Conservation (phyloP, 1,284 basidiomycete genomes). For the Pholiota adiposa region DNA sequence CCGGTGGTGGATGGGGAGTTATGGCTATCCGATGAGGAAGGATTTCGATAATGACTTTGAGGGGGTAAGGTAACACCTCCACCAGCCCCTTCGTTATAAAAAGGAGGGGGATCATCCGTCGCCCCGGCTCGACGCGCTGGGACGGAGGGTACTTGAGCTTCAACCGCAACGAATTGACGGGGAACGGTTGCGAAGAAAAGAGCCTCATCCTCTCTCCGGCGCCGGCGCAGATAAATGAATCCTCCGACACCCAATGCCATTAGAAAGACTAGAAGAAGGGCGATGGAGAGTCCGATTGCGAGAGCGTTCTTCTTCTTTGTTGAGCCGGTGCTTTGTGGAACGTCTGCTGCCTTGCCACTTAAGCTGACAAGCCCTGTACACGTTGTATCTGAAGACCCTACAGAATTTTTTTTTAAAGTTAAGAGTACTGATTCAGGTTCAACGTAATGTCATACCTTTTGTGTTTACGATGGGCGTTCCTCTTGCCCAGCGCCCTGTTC, state of each 20-base stretch:
- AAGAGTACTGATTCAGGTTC: neutral
- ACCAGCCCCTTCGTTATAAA: neutral
- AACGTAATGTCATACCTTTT: slow-evolving; percentile 20
- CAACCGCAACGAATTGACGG: slow-evolving; percentile 18
- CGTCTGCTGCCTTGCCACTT: slow-evolving; percentile 22
- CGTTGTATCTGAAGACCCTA: slow-evolving; percentile 28
- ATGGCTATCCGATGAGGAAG: neutral
- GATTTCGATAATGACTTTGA: neutral
- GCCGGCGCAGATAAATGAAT: slow-evolving; percentile 23
- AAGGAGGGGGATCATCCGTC: no score
- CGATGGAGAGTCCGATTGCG: slow-evolving; percentile 32
- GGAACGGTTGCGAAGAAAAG: slow-evolving; percentile 14
- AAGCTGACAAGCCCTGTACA: slow-evolving; percentile 31
- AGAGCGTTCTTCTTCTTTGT: slow-evolving; percentile 24
- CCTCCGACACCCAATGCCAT: slow-evolving; percentile 11
- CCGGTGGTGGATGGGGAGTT: neutral
- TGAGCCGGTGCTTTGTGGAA: slow-evolving; percentile 16
- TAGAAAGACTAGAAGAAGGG: slow-evolving; percentile 24
- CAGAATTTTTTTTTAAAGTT: neutral
- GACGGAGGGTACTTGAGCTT: slow-evolving; percentile 17
- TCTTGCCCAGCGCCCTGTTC: slow-evolving; percentile 38
- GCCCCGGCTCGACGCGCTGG: neutral
- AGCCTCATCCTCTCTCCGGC: slow-evolving; percentile 9
- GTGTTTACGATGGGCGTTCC: slow-evolving; percentile 37
- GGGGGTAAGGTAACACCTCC: slow-evolving; percentile 7